Conservation (phyloP, 169 alveolate genomes). For the Amoebophrya sp. region DNA sequence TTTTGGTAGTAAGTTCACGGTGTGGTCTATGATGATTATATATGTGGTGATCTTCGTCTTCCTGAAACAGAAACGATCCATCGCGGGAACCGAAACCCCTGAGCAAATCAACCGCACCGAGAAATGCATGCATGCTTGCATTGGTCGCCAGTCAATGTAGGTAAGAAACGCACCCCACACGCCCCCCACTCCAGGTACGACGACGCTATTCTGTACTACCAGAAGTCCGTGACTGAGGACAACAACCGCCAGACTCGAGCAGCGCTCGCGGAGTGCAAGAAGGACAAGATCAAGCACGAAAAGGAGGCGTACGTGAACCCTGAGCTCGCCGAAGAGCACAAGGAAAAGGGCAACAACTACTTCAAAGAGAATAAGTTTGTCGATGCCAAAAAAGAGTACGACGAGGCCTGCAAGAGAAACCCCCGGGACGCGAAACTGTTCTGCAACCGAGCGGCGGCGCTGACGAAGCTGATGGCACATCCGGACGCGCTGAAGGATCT, state of each 20-base stretch:
- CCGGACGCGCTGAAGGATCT: conserved; percentile 83
- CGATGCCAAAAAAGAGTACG: conserved; percentile 87
- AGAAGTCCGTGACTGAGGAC: conserved; percentile 82
- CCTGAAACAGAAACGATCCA: too few species aligned
- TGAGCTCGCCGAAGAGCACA: conserved; percentile 81
- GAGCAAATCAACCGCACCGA: too few species aligned
- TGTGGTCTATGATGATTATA: too few species aligned
- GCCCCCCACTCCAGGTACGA: too few species aligned
- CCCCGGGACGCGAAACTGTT: conserved; percentile 87
- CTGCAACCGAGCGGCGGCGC: conserved; percentile 92
- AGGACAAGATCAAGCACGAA: conserved; percentile 73
- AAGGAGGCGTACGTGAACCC: conserved; percentile 87
- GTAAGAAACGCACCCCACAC: too few species aligned
- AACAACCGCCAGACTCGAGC: conserved; percentile 74
- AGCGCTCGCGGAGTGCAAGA: conserved; percentile 77
- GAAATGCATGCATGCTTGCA: too few species aligned
- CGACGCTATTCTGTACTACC: conserved; percentile 75
- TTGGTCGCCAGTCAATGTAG: too few species aligned
- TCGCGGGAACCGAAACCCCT: too few species aligned
- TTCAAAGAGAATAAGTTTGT: conserved; percentile 80
- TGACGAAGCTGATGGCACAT: conserved; percentile 82
- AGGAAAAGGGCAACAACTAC: conserved; percentile 62
- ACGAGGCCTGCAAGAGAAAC: conserved; percentile 90
- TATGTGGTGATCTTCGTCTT: too few species aligned
- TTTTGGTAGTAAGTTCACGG: too few species aligned